phyloP scores from a whole-genome alignment of 2,329 filamentous ascomycete genomes.

The Cephalotrichum gorgonifer region DNA sequence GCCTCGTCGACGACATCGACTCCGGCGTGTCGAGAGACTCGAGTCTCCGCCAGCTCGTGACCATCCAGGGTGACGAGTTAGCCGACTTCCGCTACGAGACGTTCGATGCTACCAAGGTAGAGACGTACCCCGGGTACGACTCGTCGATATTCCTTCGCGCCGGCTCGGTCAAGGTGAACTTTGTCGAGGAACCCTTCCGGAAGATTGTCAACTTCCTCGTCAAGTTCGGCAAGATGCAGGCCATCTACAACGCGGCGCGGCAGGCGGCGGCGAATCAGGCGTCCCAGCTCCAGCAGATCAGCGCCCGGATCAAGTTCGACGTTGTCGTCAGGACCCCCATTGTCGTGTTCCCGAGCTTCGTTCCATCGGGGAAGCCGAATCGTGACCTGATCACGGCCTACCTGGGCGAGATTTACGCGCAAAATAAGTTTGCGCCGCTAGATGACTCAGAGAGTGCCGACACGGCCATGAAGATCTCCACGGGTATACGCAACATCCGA shows the following conservation, averaged over 20 bases:
- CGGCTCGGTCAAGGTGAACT: conserved; percentile 93
- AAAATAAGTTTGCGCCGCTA: conserved; percentile 81
- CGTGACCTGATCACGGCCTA: conserved; percentile 86
- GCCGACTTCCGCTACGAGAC: conserved; percentile 98
- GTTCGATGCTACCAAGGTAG: conserved; percentile 61
- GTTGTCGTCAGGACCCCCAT: conserved; percentile 91
- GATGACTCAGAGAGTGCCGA: conserved; percentile 65
- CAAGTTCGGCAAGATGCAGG: conserved; percentile 99
- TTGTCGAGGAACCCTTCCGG: conserved; percentile 91
- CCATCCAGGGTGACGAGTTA: conserved; percentile 89
- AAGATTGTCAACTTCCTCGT: conserved; percentile 98
- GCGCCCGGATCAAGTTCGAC: conserved; percentile 87
- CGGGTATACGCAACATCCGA: conserved; percentile 85
- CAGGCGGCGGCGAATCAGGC: conserved; percentile 92
- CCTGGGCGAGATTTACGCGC: conserved; percentile 92
- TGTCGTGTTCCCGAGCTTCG: conserved; percentile 78
- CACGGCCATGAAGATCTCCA: conserved; percentile 79
- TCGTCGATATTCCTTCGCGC: conserved; percentile 83
- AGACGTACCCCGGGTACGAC: conserved; percentile 86
- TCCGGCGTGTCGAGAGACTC: conserved; percentile 76
- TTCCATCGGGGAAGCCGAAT: conserved; percentile 27
- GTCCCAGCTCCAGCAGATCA: conserved; percentile 82
- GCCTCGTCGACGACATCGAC: conserved; percentile 87
- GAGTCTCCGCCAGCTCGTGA: conserved; percentile 73
- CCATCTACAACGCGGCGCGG: conserved; percentile 92